These are phyloP conservation scores for Alternaria alternata DNA, from an alignment of 2,329 filamentous ascomycete species.

Conservation along the genomic window DNA sequence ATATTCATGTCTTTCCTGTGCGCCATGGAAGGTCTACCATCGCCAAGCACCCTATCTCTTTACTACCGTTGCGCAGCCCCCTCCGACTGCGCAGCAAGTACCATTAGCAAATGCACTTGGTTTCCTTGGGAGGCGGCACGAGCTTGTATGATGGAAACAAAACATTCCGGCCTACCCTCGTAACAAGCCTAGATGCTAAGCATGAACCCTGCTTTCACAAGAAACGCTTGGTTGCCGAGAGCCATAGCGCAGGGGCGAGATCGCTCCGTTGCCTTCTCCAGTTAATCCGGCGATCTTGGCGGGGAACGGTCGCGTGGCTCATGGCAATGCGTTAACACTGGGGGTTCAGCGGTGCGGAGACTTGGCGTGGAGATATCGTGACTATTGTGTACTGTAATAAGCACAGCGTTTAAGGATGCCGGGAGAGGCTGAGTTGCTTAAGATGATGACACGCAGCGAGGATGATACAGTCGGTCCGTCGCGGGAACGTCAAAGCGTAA, in stretches of 20 bases:
- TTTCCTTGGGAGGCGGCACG: slow-evolving; percentile 1
- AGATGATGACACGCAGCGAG: neutral
- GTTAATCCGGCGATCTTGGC: slow-evolving; percentile 2
- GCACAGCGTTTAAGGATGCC: neutral
- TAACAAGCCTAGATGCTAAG: neutral
- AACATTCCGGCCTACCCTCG: neutral
- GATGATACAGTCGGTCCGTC: neutral
- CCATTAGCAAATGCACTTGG: neutral
- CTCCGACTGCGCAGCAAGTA: neutral
- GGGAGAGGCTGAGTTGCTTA: slow-evolving; percentile 1
- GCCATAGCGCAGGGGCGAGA: slow-evolving; percentile 5
- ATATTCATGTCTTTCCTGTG: neutral
- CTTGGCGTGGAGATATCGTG: neutral
- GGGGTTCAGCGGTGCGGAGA: neutral
- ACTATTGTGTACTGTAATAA: slow-evolving; percentile 3
- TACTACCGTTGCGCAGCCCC: slow-evolving; percentile 2
- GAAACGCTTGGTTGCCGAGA: neutral
- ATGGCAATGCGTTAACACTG: neutral
- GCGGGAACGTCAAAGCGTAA: neutral
- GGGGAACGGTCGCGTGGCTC: neutral
- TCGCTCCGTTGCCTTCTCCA: neutral
- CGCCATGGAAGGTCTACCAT: neutral
- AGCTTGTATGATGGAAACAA: neutral
- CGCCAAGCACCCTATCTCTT: neutral
- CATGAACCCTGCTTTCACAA: neutral